A percentile compares a stretch with the other conserved stretches of the same genome.
Evolutionary conservation across 1,284 basidiomycete species (phyloP).

Genomic region (Naganishia sp.): DNA sequence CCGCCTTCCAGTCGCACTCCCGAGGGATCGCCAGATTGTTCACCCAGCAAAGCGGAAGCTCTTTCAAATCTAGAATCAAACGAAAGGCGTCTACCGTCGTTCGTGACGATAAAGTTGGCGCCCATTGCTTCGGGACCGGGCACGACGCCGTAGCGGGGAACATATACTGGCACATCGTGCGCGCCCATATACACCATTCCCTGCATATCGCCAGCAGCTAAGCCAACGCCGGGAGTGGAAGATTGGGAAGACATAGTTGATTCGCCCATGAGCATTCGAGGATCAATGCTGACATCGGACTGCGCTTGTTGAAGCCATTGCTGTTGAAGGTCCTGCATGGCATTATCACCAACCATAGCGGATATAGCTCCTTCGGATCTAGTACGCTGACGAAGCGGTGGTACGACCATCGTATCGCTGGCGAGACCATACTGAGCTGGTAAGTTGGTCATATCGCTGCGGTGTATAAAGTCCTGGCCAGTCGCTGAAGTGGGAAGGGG

Average conservation of each 20-base stretch:
- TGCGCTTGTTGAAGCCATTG: constrained; percentile 18
- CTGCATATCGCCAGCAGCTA: not conserved
- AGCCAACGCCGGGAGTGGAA: not conserved
- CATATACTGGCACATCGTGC: constrained; percentile 7
- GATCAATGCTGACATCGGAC: constrained; percentile 27
- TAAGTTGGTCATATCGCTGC: too few species aligned
- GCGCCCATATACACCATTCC: constrained; percentile 16
- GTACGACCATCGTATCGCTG: not conserved
- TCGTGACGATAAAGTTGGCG: constrained; percentile 39
- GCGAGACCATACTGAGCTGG: not conserved
- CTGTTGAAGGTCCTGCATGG: constrained; percentile 6
- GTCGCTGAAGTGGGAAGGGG: not conserved
- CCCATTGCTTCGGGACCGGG: constrained; percentile 30
- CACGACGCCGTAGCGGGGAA: constrained; percentile 19
- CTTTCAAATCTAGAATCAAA: constrained; percentile 37
- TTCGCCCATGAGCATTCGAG: constrained; percentile 31
- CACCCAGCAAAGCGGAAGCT: constrained; percentile 10
- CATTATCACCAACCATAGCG: constrained; percentile 16
- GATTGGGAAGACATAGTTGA: constrained; percentile 22
- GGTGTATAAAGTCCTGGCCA: not conserved
- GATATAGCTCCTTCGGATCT: constrained; percentile 29
- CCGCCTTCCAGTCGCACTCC: not conserved
- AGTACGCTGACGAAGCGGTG: constrained; percentile 23
- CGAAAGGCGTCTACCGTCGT: constrained; percentile 48
- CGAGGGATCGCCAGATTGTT: not conserved